Percentiles rank a stretch among this genome's conserved stretches.
phyloP scores from a whole-genome alignment of 352 stramenopile genomes.

The Phytophthora cactorum region DNA sequence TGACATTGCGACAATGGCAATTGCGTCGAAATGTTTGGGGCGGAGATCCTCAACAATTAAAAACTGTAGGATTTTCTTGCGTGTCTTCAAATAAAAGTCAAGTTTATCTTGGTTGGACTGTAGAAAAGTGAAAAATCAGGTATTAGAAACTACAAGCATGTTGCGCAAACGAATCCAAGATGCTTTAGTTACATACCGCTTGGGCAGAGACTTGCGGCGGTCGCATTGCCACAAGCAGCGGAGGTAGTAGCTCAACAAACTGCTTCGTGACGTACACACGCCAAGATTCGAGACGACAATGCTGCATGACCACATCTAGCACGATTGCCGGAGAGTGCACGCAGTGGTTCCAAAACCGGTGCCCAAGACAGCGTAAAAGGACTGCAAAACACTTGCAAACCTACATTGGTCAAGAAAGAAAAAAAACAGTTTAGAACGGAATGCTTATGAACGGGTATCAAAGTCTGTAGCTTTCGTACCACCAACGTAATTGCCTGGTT shows the following conservation, averaged over 20 bases:
- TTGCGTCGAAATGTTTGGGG: slow-evolving; percentile 53
- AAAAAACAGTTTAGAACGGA: slow-evolving; percentile 9
- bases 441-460: neutral
- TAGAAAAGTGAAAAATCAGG: slow-evolving; percentile 9
- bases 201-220: slow-evolving; percentile 59
- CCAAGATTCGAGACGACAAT: slow-evolving; percentile 70
- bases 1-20: slow-evolving; percentile 55
- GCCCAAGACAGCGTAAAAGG: slow-evolving; percentile 72
- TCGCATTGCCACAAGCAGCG: slow-evolving; percentile 71
- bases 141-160: neutral
- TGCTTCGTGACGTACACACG: slow-evolving; percentile 83
- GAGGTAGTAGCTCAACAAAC: slow-evolving; percentile 75
- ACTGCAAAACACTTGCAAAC: slow-evolving; percentile 84
- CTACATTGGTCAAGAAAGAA: slow-evolving; percentile 32
- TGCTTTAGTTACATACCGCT: slow-evolving; percentile 20
- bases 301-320: slow-evolving; percentile 71
- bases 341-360: slow-evolving; percentile 88
- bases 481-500: slow-evolving; percentile 82
- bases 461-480: slow-evolving; percentile 36
- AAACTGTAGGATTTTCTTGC: slow-evolving; percentile 59
- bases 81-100: slow-evolving; percentile 65
- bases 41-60: slow-evolving; percentile 59
- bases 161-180: neutral
- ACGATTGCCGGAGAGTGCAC: slow-evolving; percentile 72
- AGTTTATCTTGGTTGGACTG: slow-evolving; percentile 59